Percentiles rank a stretch among this genome's conserved stretches.
These are phyloP conservation scores for Amoebophrya sp. DNA, from an alignment of 169 alveolate species.

Conservation along the genomic window DNA sequence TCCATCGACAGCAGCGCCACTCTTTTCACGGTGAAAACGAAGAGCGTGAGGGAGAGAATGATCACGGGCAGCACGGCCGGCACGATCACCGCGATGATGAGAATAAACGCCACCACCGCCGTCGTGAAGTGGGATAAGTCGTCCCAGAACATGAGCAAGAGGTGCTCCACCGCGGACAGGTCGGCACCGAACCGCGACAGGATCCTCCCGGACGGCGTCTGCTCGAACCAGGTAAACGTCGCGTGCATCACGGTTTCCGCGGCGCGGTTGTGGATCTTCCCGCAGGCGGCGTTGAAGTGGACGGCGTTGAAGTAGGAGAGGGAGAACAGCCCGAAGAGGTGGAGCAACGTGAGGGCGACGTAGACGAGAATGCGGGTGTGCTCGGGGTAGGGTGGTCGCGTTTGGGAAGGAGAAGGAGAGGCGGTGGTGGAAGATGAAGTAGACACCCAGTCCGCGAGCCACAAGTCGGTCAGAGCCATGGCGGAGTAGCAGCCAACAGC, in stretches of 20 bases:
- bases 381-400: neutral
- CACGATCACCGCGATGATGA: neutral
- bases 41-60: neutral
- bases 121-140: neutral
- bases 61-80: neutral
- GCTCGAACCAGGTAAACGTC: neutral
- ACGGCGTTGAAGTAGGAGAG: neutral
- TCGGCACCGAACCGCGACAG: neutral
- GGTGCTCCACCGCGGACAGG: neutral
- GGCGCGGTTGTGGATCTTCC: neutral
- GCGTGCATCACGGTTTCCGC: neutral
- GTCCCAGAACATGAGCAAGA: neutral
- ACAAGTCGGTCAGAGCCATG: neutral
- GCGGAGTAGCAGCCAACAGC: neutral
- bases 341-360: neutral
- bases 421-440: too few species aligned
- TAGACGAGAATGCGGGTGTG: neutral
- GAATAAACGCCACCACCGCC: neutral
- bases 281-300: neutral
- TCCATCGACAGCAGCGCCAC: neutral
- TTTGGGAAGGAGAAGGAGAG: neutral
- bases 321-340: neutral
- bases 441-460: neutral
- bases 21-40: neutral
- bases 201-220: neutral